Evolutionary conservation across 495 filamentous ascomycete genomes (phyloP), one percentile per base, ranked within the genome.

Genomic region (Penicillium bialowiezense): DNA sequence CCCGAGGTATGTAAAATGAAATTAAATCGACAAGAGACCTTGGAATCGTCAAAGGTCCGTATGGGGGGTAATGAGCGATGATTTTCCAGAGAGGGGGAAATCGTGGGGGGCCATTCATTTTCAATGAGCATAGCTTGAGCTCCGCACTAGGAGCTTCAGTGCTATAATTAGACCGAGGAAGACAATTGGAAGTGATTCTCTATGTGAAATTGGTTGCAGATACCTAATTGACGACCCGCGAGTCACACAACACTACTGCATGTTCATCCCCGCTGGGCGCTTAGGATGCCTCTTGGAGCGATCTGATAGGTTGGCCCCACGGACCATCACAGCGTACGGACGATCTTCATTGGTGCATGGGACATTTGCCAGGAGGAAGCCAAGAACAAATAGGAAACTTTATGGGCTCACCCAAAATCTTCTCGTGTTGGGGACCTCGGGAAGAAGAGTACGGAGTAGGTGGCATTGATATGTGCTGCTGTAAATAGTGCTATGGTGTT

Each of bases 161-260:
- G 13, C 51, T 61, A 57, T 55, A 52, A 55, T 54, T 61, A 57
- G 50, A 20, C 19, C 14, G 34, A 12, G 15, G n/a, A 6, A 26
- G 13, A 10, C 26, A n/a, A 19, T 44, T 17, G 17, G 19, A 21
- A 40, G 41, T 17, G 15, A 35, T 58, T 42, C 26, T 7, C 31
- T 3, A 19, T 17, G 4, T 32, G 29, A 43, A 33, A 28, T 9
- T 7, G 26, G 18, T 19, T 17, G 49, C 23, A 36, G 23, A 26
- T 3, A 26, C 23, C 8, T 26, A 26, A 8, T 26, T 26, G 23
- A 13, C 44, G 38, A 43, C 29, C 36, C 6, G 23, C 38, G 24
- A 46, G 48, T 59, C 59, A 62, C 59, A 62, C 2, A 41, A 3
- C 37, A 51, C 59, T 62, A 59, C 59, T 55, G 55, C 55, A 51